Conservation (phyloP, 805 yeast genomes). For the Kodamaea hsintzibuensis region DNA sequence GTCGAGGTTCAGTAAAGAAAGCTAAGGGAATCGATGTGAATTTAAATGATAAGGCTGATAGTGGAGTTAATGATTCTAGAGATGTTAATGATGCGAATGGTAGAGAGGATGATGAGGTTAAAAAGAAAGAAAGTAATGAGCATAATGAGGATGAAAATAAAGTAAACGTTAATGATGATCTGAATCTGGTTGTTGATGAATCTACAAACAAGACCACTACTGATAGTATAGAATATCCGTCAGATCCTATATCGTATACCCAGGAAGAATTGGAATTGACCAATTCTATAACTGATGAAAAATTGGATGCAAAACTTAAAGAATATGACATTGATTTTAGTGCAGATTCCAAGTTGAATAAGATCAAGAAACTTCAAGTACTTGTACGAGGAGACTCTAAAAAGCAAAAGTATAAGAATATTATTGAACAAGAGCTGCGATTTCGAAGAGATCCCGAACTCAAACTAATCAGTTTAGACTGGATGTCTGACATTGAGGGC, state of each 20-base stretch:
- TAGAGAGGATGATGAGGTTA: background rate
- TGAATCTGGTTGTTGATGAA: background rate
- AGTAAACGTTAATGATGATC: background rate
- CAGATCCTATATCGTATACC: background rate
- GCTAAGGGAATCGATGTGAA: background rate
- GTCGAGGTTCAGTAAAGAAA: slow-evolving; percentile 10
- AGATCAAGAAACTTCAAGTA: slow-evolving; percentile 20
- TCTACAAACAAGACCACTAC: background rate
- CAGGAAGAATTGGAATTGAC: slow-evolving; percentile 12
- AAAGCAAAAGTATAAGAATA: slow-evolving; percentile 23
- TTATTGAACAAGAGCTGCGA: slow-evolving; percentile 27
- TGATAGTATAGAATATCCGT: background rate
- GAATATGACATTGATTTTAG: slow-evolving; percentile 1
- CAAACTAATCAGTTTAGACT: slow-evolving; percentile 10
- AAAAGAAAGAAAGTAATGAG: background rate
- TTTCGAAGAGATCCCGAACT: slow-evolving; percentile 9
- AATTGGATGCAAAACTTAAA: slow-evolving; percentile 21
- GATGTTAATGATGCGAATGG: background rate
- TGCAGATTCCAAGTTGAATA: slow-evolving; percentile 18
- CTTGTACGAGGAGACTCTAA: slow-evolving; percentile 18
- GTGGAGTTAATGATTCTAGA: background rate
- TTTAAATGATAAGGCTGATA: too few relatives aligned
- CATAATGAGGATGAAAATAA: background rate
- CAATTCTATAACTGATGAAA: slow-evolving; percentile 24
- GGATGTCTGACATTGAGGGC: slow-evolving; percentile 8